phyloP scores from a whole-genome alignment of 2,329 filamentous ascomycete genomes.

The Cladosporium phlei region DNA sequence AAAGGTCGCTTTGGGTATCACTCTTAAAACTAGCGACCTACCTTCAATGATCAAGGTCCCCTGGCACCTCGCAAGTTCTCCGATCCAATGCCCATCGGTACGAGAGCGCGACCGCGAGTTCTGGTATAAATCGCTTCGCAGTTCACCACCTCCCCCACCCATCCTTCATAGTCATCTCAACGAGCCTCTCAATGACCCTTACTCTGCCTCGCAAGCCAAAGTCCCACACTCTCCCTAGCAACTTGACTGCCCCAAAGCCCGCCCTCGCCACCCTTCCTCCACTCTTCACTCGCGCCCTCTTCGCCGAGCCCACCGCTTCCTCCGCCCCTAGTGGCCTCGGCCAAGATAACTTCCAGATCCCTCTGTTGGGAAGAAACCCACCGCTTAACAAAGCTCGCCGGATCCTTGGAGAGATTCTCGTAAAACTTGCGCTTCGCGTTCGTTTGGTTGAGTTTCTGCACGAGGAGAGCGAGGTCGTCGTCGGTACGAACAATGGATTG shows the following conservation, averaged over 20 bases:
- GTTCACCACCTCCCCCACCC: too few relatives aligned
- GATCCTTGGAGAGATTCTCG: constrained; percentile 70
- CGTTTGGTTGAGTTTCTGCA: constrained; percentile 76
- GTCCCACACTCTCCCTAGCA: constrained; percentile 58
- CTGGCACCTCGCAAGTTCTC: too few relatives aligned
- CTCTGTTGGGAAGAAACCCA: constrained; percentile 91
- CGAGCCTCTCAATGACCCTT: constrained; percentile 6
- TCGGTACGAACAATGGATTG: constrained; percentile 73
- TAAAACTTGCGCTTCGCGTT: constrained; percentile 92
- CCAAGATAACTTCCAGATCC: constrained; percentile 81
- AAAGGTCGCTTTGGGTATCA: too few relatives aligned
- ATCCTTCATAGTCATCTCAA: too few relatives aligned
- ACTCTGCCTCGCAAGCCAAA: constrained; percentile 45
- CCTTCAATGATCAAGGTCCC: too few relatives aligned
- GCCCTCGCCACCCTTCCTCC: constrained; percentile 59
- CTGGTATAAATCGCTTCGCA: too few relatives aligned
- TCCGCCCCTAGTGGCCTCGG: constrained; percentile 63
- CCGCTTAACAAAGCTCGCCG: constrained; percentile 73
- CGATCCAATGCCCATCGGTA: too few relatives aligned
- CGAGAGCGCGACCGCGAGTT: too few relatives aligned
- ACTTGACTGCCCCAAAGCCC: constrained; percentile 60
- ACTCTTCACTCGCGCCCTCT: constrained; percentile 59
- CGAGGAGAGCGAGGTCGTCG: constrained; percentile 75
- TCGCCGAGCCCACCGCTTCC: constrained; percentile 38
- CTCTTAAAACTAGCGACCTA: too few relatives aligned